Conservation (phyloP, 2,329 filamentous ascomycete species). For the Pseudogymnoascus sp. region DNA sequence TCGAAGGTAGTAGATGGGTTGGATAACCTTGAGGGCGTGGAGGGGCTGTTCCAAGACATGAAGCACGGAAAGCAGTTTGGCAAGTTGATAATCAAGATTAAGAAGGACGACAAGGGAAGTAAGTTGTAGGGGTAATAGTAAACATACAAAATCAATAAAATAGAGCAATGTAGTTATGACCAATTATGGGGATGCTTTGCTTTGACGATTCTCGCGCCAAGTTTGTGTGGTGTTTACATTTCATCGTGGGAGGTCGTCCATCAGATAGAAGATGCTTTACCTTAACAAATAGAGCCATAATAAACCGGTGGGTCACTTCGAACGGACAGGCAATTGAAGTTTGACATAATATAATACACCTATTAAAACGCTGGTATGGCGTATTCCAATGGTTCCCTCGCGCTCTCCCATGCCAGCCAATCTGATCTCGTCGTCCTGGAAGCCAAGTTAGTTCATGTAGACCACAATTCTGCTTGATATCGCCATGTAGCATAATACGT, state of each 20-base stretch:
- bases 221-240: background rate
- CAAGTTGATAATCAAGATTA: slow-evolving; percentile 76
- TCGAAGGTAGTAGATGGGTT: slow-evolving; percentile 66
- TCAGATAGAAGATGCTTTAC: background rate
- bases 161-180: background rate
- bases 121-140: slow-evolving; percentile 10
- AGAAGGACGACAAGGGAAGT: slow-evolving; percentile 15
- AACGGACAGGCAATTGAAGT: background rate
- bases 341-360: slow-evolving; percentile 2
- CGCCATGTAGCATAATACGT: slow-evolving; percentile 33
- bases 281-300: background rate
- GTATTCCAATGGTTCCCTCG: slow-evolving; percentile 26
- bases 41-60: slow-evolving; percentile 81
- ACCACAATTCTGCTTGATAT: background rate
- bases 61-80: slow-evolving; percentile 80
- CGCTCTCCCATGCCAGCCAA: slow-evolving; percentile 86
- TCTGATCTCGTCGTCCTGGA: slow-evolving; percentile 84
- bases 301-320: background rate
- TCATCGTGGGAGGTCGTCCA: too few species aligned
- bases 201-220: background rate
- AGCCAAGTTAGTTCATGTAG: background rate
- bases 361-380: slow-evolving; percentile 28
- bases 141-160: background rate
- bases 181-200: background rate
- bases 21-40: slow-evolving; percentile 68